A percentile compares a stretch with the other conserved stretches of the same genome.
Evolutionary conservation across 2,329 filamentous ascomycete genomes (phyloP).

Genomic region (Triangularia verruculosa): DNA sequence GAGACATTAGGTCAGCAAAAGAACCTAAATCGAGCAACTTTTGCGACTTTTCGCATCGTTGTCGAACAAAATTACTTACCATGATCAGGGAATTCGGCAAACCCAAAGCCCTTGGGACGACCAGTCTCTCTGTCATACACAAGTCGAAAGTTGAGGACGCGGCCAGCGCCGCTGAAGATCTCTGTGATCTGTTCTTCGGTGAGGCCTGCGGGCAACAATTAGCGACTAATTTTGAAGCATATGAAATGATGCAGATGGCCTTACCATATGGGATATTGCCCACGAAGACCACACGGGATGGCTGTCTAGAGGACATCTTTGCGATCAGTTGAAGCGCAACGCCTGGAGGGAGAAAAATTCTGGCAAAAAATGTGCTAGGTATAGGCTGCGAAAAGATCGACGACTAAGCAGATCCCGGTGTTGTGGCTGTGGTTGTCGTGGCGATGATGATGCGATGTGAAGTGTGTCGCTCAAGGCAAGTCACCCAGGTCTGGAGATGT

Average conservation of each 20-base stretch:
- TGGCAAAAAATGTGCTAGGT: background rate
- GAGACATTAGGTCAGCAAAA: constrained; percentile 7
- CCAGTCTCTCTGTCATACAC: constrained; percentile 96
- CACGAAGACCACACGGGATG: constrained; percentile 77
- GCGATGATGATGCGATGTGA: background rate
- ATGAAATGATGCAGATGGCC: constrained; percentile 21
- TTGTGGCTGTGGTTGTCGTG: background rate
- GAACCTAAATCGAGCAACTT: background rate
- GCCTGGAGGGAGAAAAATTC: background rate
- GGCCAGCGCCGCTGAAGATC: constrained; percentile 85
- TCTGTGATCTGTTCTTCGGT: constrained; percentile 95
- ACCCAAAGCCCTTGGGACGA: constrained; percentile 92
- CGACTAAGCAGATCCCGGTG: background rate
- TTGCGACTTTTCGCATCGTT: background rate
- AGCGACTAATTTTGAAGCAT: background rate
- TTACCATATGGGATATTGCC: constrained; percentile 81
- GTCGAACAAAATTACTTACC: constrained; percentile 47
- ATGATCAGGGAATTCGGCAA: constrained; percentile 90
- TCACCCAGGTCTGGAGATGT: constrained; percentile 7
- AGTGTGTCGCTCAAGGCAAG: background rate
- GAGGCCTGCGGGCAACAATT: constrained; percentile 59
- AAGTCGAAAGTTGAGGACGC: constrained; percentile 86
- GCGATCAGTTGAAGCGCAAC: constrained; percentile 19
- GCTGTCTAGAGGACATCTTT: constrained; percentile 70
- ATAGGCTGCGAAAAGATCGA: background rate